A percentile compares a stretch with the other conserved stretches of the same genome.
Conservation (phyloP, 768 basidiomycete species). For the Tylopilus subfusipes region DNA sequence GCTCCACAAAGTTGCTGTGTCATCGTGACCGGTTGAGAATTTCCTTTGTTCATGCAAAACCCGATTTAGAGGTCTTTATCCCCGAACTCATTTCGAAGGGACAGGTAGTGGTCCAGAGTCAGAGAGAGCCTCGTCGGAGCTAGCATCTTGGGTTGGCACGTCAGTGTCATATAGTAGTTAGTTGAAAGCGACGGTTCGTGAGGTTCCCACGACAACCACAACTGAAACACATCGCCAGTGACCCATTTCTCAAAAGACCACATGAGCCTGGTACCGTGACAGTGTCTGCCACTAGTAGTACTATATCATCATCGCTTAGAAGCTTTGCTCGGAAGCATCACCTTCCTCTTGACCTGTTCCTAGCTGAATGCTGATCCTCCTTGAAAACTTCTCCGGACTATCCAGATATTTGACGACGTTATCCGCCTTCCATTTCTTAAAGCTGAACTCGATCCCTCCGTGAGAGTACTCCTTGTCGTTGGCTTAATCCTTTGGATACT, state of each 20-base stretch:
- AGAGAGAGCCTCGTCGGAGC: no score
- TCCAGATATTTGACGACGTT: not conserved
- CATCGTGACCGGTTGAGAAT: not conserved
- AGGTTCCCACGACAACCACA: no score
- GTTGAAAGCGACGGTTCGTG: not conserved
- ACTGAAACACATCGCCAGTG: no score
- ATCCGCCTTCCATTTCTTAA: not conserved
- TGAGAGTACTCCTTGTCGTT: not conserved
- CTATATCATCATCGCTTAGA: not conserved
- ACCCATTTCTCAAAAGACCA: no score
- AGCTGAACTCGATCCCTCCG: not conserved
- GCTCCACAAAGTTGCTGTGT: constrained; percentile 17
- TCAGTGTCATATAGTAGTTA: no score
- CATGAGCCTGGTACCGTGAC: not conserved
- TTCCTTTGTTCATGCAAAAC: constrained; percentile 12
- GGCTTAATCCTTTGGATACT: not conserved
- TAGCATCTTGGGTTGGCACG: no score
- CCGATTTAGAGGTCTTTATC: not conserved
- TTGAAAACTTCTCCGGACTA: not conserved
- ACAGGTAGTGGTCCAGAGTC: no score
- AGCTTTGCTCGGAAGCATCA: not conserved
- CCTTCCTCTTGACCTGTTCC: not conserved
- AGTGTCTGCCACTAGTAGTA: no score
- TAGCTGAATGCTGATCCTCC: not conserved
- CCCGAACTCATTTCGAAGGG: not conserved